A percentile compares a stretch with the other conserved stretches of the same genome.
Conservation (phyloP, 768 basidiomycete species). For the Podaxis carcinomalis region DNA sequence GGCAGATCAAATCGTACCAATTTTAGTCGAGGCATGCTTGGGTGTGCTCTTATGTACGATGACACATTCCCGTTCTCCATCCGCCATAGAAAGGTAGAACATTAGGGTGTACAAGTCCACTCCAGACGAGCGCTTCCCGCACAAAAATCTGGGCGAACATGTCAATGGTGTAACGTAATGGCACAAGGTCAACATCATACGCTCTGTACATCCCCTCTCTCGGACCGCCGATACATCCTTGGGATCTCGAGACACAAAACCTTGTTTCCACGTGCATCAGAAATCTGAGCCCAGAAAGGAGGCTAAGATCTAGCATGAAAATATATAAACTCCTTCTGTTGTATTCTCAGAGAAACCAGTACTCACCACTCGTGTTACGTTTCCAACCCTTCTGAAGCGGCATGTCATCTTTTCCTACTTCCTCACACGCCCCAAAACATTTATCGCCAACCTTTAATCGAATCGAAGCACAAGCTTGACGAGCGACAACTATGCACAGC, state of each 20-base stretch:
- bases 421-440: background rate
- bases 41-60: too few species aligned
- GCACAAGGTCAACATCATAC: too few species aligned
- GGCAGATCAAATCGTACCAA: too few species aligned
- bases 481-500: background rate
- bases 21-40: too few species aligned
- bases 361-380: background rate
- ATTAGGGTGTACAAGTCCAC: slow-evolving; percentile 3
- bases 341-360: background rate
- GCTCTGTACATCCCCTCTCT: too few species aligned
- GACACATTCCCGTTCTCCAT: too few species aligned
- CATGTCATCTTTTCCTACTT: background rate
- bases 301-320: background rate
- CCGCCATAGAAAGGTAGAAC: slow-evolving; percentile 9
- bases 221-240: too few species aligned
- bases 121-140: slow-evolving; percentile 8
- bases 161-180: too few species aligned
- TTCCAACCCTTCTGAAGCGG: background rate
- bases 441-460: background rate
- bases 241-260: too few species aligned
- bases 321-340: background rate
- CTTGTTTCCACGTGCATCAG: background rate
- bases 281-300: background rate
- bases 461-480: background rate
- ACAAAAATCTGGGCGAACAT: background rate